Evolutionary conservation across 495 filamentous ascomycete species (phyloP), one percentile per base, ranked within the genome.

Genomic region (Mycothermus thermophilus): DNA sequence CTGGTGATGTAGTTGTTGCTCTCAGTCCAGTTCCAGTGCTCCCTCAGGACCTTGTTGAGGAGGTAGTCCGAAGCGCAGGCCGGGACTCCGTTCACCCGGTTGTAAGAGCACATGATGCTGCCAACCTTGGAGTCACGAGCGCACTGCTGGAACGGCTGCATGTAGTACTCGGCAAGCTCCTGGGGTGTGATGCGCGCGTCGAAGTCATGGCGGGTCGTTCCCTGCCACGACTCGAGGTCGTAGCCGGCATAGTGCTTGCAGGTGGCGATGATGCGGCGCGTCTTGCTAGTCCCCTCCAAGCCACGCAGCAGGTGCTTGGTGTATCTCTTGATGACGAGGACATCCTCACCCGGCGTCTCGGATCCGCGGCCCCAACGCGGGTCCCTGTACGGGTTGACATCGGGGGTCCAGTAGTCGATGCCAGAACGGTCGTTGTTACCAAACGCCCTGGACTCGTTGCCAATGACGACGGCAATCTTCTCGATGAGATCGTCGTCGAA

Each of bases 361-460:
- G 36, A 34, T 8, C 50, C 52, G 3, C 63, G 42, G 1, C 64
- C 64, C 58, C 64, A 63, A 34, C 58, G 48, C 3, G 66, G 66
- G 27, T 66, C 61, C 22, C 51, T 51, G 58, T 76, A 81, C 1
- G 69, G 62, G 48, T 83, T 83, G 54, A 81, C 77, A 42, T 81
- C 77, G 1, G 77, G 77, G 0, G 77, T 69, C 58, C 74, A 83
- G 34, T 60, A 71, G 46, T 81, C 71, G 4, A 81, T 50, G 0
- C 72, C 71, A 25, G 63, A 64, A 13, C 62, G 53, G 12, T 68
- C 69, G 11, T 39, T 64, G 39, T 83, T 83, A 49, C 60, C 75
- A 46, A 75, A 81, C 2, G 77, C 76, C n/a, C 78, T 60, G 7
- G 68, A 73, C 49, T 83, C 75, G 5, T 66, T 80, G 9, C 64